Conservation (phyloP, 495 filamentous ascomycete species). For the Pyrenula aspistea region DNA sequence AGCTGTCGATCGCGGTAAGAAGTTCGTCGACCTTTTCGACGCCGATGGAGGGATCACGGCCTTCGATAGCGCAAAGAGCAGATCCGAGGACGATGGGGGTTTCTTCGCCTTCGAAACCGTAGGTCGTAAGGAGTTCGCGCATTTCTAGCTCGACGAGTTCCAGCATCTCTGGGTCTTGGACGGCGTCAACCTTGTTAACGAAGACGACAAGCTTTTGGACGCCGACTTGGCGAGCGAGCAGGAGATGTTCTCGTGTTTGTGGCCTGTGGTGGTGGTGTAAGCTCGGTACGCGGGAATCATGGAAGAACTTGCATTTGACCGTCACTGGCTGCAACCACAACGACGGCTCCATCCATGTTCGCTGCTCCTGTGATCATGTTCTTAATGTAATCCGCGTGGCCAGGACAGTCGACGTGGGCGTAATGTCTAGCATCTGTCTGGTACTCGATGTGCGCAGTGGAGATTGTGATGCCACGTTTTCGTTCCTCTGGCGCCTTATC, state of each 20-base stretch:
- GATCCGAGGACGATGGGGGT: constrained; percentile 95
- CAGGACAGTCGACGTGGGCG: constrained; percentile 98
- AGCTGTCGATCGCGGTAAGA: constrained; percentile 78
- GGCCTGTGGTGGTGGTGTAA: constrained; percentile 40
- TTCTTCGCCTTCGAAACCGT: constrained; percentile 96
- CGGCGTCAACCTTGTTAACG: constrained; percentile 96
- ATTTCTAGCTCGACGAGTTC: constrained; percentile 99
- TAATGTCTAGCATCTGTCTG: constrained; percentile 85
- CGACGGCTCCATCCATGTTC: constrained; percentile 95
- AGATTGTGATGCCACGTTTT: constrained; percentile 99
- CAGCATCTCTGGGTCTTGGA: constrained; percentile 98
- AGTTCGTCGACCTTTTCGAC: constrained; percentile 75
- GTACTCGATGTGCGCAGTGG: constrained; percentile 97
- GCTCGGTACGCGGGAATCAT: constrained; percentile 2
- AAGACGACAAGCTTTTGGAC: constrained; percentile 97
- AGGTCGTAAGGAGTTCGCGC: constrained; percentile 83
- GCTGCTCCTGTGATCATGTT: constrained; percentile 99
- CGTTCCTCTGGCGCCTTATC: constrained; percentile 98
- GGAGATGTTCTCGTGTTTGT: constrained; percentile 95
- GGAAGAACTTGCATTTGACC: constrained; percentile 69
- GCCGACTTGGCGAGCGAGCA: constrained; percentile 95
- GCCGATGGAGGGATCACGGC: constrained; percentile 77
- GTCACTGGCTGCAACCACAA: constrained; percentile 96
- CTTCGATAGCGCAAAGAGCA: constrained; percentile 89
- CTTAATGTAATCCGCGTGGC: constrained; percentile 99